These are phyloP conservation scores for Mucor racemosus DNA, from an alignment of 371 early-diverging fungal species.

Conservation along the genomic window DNA sequence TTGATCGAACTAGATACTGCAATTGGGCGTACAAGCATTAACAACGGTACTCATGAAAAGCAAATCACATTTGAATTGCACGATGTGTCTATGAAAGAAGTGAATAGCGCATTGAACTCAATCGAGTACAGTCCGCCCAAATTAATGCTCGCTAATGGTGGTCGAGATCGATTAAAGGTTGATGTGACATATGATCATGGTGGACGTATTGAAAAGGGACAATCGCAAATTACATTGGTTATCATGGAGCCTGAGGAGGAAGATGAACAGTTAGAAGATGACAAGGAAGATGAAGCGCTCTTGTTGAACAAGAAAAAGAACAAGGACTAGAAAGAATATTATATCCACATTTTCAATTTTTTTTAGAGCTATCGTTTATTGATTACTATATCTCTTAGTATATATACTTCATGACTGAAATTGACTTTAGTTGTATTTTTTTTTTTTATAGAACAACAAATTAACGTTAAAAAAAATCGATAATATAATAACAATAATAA, in stretches of 20 bases:
- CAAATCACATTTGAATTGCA: constrained; percentile 16
- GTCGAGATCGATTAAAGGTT: constrained; percentile 40
- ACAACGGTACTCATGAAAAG: constrained; percentile 15
- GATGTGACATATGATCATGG: constrained; percentile 28
- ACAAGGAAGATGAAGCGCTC: neutral
- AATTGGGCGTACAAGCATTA: constrained; percentile 29
- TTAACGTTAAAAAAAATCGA: too few relatives aligned
- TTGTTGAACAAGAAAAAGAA: constrained; percentile 6
- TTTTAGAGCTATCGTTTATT: neutral
- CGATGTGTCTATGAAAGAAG: constrained; percentile 34
- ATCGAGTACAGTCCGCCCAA: constrained; percentile 40
- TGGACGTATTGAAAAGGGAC: constrained; percentile 12
- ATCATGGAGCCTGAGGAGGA: constrained; percentile 46
- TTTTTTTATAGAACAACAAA: too few relatives aligned
- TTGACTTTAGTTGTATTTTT: too few relatives aligned
- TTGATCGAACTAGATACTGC: constrained; percentile 33
- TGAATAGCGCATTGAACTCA: constrained; percentile 44
- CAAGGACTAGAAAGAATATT: neutral
- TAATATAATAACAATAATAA: too few relatives aligned
- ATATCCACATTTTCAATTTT: neutral
- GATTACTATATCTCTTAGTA: too few relatives aligned
- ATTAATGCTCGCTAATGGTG: constrained; percentile 46
- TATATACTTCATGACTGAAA: too few relatives aligned
- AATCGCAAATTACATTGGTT: constrained; percentile 32
- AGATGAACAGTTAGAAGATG: constrained; percentile 23